Evolutionary conservation across 2,329 filamentous ascomycete genomes (phyloP).

Genomic region (Parastagonospora nodorum): DNA sequence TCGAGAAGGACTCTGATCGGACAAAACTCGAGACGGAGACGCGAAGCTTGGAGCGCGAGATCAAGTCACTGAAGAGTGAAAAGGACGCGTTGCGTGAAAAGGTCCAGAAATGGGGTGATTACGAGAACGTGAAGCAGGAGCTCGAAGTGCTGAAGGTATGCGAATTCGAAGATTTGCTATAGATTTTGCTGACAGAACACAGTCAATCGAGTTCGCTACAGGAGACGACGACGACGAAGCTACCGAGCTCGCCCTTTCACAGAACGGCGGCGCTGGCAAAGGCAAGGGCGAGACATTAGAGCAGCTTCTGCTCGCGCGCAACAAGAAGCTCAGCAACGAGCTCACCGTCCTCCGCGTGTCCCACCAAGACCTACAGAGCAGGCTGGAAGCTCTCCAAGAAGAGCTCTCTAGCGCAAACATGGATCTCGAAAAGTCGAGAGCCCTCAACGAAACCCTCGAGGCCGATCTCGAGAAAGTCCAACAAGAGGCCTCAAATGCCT

Average conservation of each 20-base stretch:
- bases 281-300: slow-evolving; percentile 81
- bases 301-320: slow-evolving; percentile 86
- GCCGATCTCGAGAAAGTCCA: slow-evolving; percentile 89
- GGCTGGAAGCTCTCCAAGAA: slow-evolving; percentile 79
- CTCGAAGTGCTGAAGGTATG: slow-evolving; percentile 84
- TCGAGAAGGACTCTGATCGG: slow-evolving; percentile 82
- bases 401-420: slow-evolving; percentile 82
- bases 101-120: slow-evolving; percentile 88
- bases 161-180: too few relatives aligned
- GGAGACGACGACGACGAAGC: slow-evolving; percentile 69
- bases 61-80: slow-evolving; percentile 75
- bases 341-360: slow-evolving; percentile 91
- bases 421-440: slow-evolving; percentile 83
- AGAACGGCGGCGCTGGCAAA: slow-evolving; percentile 59
- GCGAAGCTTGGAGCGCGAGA: slow-evolving; percentile 79
- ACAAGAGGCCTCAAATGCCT: slow-evolving; percentile 79
- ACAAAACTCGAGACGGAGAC: slow-evolving; percentile 76
- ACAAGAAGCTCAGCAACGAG: slow-evolving; percentile 96
- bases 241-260: slow-evolving; percentile 39
- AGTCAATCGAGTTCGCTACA: slow-evolving; percentile 94
- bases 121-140: slow-evolving; percentile 95
- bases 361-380: slow-evolving; percentile 84
- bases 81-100: slow-evolving; percentile 79
- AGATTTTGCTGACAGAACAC: slow-evolving; percentile 12
- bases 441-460: slow-evolving; percentile 86